phyloP scores from a whole-genome alignment of 2,329 filamentous ascomycete species.

The Colletotrichum sansevieriae region DNA sequence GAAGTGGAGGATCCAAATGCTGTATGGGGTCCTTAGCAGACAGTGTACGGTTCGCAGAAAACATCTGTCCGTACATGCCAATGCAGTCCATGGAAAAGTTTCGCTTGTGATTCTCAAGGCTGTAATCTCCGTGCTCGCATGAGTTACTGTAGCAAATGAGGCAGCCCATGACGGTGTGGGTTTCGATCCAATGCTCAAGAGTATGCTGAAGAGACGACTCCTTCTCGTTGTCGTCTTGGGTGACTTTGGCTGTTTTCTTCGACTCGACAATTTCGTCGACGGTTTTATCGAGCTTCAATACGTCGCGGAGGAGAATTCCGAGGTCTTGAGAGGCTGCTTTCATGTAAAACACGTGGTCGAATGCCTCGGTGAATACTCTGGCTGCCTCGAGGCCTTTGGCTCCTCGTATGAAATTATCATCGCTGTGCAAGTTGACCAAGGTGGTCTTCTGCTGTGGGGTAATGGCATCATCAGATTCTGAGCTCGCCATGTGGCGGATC shows the following conservation, averaged over 20 bases:
- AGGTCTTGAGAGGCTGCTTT: constrained; percentile 49
- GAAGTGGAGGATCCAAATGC: constrained; percentile 39
- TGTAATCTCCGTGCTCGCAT: constrained; percentile 72
- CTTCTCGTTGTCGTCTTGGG: constrained; percentile 50
- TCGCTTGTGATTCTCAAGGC: constrained; percentile 63
- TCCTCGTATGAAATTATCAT: constrained; percentile 53
- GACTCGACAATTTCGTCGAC: constrained; percentile 67
- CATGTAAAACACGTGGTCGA: constrained; percentile 65
- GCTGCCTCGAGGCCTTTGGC: constrained; percentile 58
- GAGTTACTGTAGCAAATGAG: constrained; percentile 72
- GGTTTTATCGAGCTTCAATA: constrained; percentile 66
- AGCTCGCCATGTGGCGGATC: constrained; percentile 66
- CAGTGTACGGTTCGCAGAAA: constrained; percentile 36
- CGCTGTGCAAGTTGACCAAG: constrained; percentile 62
- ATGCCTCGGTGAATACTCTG: constrained; percentile 67
- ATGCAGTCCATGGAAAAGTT: constrained; percentile 64
- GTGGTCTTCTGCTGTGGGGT: constrained; percentile 68
- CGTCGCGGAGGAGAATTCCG: constrained; percentile 63
- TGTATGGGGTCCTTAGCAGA: constrained; percentile 27
- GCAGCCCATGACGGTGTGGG: constrained; percentile 68
- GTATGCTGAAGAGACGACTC: constrained; percentile 46
- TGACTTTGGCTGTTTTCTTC: constrained; percentile 66
- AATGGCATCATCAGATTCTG: constrained; percentile 61
- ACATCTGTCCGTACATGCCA: constrained; percentile 41
- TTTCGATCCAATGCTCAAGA: constrained; percentile 58